Conservation (phyloP, 305 asterid genomes). For the Rubia tinctorum region DNA sequence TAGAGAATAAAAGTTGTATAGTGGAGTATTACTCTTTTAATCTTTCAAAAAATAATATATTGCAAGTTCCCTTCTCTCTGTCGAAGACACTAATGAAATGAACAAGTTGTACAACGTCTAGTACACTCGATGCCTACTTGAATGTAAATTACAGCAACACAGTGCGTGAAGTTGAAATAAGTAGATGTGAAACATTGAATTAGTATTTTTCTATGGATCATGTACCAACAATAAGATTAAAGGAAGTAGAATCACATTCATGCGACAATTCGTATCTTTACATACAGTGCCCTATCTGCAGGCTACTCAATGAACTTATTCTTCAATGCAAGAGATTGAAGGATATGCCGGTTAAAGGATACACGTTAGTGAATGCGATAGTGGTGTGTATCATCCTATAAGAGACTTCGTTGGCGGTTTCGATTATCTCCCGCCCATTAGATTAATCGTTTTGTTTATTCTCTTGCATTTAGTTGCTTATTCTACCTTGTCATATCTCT, state of each 20-base stretch:
- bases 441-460: too few relatives aligned
- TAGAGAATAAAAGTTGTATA: too few relatives aligned
- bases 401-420: too few relatives aligned
- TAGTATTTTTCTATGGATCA: neutral
- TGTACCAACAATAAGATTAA: neutral
- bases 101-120: neutral
- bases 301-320: neutral
- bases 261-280: neutral
- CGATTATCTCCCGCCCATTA: too few relatives aligned
- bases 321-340: neutral
- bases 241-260: neutral
- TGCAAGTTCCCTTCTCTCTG: slow-evolving; percentile 27
- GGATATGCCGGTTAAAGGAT: too few relatives aligned
- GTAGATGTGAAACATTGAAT: neutral
- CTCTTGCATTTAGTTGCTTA: too few relatives aligned
- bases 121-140: neutral
- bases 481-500: too few relatives aligned
- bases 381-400: too few relatives aligned
- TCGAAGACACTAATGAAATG: slow-evolving; percentile 13
- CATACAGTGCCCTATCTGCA: neutral
- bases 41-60: too few relatives aligned
- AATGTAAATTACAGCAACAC: neutral
- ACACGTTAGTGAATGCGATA: too few relatives aligned
- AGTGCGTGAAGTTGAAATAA: neutral
- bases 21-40: too few relatives aligned